phyloP scores from a whole-genome alignment of 176 grass and related monocot genomes.

The Musa acuminata region DNA sequence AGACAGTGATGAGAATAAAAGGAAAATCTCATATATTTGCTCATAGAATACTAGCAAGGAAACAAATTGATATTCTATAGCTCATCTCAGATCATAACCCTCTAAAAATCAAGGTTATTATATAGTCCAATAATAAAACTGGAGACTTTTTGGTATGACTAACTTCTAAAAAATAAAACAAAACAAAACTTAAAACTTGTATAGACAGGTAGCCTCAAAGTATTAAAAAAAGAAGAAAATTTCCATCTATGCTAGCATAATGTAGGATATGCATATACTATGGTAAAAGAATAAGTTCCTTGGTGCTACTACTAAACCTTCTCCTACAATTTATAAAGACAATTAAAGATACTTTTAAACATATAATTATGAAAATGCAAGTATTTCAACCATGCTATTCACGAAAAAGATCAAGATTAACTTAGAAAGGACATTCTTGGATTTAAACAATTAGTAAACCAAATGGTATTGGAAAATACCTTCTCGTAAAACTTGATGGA shows the following conservation, averaged over 20 bases:
- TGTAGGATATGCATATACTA: too few relatives aligned
- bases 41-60: background rate
- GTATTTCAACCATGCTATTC: background rate
- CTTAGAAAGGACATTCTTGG: too few relatives aligned
- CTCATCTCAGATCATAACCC: background rate
- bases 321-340: background rate
- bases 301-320: too few relatives aligned
- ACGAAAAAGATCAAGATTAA: background rate
- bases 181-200: too few relatives aligned
- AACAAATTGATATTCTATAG: background rate
- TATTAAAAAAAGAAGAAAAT: too few relatives aligned
- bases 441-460: too few relatives aligned
- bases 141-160: too few relatives aligned
- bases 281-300: too few relatives aligned
- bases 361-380: background rate
- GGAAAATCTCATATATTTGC: background rate
- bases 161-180: too few relatives aligned
- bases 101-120: background rate
- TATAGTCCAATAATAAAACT: too few relatives aligned
- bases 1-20: background rate
- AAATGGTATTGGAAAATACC: constrained; percentile 24
- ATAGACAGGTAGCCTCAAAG: too few relatives aligned
- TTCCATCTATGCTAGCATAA: too few relatives aligned
- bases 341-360: background rate
- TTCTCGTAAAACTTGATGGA: constrained; percentile 92